Conservation (phyloP, 176 grass and related monocot genomes). For the Olyra latifolia region DNA sequence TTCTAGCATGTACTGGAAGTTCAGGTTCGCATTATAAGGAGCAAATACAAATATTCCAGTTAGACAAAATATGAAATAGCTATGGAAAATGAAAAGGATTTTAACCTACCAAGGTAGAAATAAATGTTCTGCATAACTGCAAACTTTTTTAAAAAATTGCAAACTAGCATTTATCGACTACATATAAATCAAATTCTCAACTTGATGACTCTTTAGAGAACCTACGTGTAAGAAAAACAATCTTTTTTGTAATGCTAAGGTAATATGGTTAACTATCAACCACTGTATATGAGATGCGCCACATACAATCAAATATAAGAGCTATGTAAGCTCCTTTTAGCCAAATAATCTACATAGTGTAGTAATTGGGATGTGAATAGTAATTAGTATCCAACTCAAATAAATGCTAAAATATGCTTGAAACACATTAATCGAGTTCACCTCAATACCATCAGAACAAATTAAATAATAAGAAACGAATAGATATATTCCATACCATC, state of each 20-base stretch:
- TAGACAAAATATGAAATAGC: neutral
- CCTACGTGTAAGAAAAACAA: neutral
- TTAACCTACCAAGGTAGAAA: neutral
- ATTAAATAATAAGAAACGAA: constrained; percentile 19
- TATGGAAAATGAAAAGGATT: neutral
- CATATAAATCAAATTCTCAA: neutral
- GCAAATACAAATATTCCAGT: neutral
- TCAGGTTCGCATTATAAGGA: neutral
- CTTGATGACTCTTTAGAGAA: neutral
- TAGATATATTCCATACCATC: constrained; percentile 14
- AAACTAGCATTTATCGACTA: neutral
- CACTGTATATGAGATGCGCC: neutral
- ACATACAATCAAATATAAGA: constrained; percentile 5
- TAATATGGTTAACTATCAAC: neutral
- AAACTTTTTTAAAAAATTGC: neutral
- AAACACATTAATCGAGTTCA: constrained; percentile 13
- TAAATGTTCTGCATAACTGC: neutral
- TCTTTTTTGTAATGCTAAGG: neutral
- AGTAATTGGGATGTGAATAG: neutral
- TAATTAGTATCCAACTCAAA: neutral
- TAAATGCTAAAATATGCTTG: neutral
- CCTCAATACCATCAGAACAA: neutral
- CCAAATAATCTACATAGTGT: neutral
- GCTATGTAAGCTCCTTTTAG: neutral
- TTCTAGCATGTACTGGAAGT: neutral